Evolutionary conservation across 257 asterid species (phyloP).

Genomic region (Solanum lycopersicoides): DNA sequence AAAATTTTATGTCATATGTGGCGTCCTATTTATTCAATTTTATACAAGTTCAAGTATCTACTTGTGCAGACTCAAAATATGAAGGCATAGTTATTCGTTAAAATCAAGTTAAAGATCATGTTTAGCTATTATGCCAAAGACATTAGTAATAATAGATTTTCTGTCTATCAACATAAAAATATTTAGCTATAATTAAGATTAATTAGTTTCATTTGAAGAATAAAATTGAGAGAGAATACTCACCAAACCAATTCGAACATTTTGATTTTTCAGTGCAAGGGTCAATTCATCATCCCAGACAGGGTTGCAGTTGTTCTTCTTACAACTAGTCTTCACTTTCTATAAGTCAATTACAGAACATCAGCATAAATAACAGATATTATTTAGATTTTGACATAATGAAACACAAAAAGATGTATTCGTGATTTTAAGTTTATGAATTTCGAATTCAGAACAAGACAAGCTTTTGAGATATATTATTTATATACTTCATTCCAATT

Average conservation of each 20-base stretch:
- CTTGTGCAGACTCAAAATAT: too few species aligned
- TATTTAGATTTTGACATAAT: neutral
- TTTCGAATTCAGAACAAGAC: neutral
- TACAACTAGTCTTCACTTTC: constrained; percentile 63
- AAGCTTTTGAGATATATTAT: neutral
- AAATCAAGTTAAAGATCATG: too few species aligned
- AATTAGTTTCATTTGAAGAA: neutral
- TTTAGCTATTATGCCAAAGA: too few species aligned
- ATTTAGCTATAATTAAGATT: neutral
- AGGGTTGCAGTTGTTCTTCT: constrained; percentile 60
- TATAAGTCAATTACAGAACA: constrained; percentile 14
- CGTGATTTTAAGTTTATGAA: neutral
- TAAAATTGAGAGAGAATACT: neutral
- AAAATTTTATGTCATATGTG: too few species aligned
- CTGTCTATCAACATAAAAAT: too few species aligned
- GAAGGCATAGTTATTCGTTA: rapidly evolving
- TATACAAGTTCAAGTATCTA: too few species aligned
- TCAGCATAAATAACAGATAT: neutral
- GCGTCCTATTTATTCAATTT: too few species aligned
- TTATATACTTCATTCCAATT: neutral
- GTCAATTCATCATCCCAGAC: constrained; percentile 74
- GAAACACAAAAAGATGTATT: neutral
- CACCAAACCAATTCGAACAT: constrained; percentile 50
- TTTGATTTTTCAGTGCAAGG: constrained; percentile 42
- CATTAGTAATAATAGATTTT: too few species aligned